Base-by-base conservation (phyloP, 768 basidiomycete species). In the Calocera viscosa region DNA sequence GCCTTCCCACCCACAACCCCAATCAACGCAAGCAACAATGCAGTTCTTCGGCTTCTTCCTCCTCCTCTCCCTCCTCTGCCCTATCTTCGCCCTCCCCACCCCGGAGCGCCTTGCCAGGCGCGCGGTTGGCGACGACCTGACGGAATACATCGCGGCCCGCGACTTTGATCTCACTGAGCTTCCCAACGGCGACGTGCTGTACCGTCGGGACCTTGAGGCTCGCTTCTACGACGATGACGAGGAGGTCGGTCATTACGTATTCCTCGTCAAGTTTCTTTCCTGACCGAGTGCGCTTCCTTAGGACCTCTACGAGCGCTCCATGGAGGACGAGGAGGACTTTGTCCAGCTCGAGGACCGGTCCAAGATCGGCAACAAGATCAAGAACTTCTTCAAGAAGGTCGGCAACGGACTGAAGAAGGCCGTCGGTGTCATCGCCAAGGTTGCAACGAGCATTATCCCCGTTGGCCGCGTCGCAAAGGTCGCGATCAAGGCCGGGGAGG, bases 41-140 rank as follows among this genome's bases (percentile, higher is more conserved):
- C 67, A 30, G 63, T 33, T 40, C n/a, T 64, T 2, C 70, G 88
- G 86, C 78, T 87, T 87, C 79, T 87, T 89, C 78, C 88, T 89
- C 81, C 89, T 89, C 71, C 84, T 85, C 28, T 88, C 89, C 0
- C 78, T 91, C 63, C 86, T 85, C 66, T 82, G 53, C 53, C 53
- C 53, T 10, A 60, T 60, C 24, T 60, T 60, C 30, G 53, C 53
- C 53, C 30, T 60, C 26, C 53, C 53, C 2, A 60, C 53, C 30
- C 53, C 53, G 11, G 30, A 60, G 14, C 53, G 53, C 26, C 2
- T 60, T 10, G 5, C 24, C 53, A 60, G 30, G 53, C 53, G 53
- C 30, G 30, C 53, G 11, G 53, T 32, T 7, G 53, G 26, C 53
- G 53, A 60, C 30, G 53, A 60, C 30, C 30, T 60, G 24, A 60